A percentile compares a stretch with the other conserved stretches of the same genome.
Conservation (phyloP, 164 flowering plant genomes). For the Taxillus chinensis region DNA sequence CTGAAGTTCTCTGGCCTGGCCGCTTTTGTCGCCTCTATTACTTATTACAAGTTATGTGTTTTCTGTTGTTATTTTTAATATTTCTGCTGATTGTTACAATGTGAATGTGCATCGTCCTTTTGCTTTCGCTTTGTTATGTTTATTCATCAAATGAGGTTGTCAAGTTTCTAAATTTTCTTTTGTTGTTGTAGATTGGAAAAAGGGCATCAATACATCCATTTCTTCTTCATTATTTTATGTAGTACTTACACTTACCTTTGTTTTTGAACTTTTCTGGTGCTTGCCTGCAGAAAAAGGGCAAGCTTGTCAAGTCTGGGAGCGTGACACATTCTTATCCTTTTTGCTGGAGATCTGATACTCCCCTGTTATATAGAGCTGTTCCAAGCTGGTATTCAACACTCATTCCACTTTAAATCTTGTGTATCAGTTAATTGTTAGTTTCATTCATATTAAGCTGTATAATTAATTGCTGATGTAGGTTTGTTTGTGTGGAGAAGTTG, state of each 20-base stretch:
- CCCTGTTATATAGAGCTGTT: constrained; percentile 95
- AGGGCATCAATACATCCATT: too few relatives aligned
- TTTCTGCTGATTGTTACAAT: too few relatives aligned
- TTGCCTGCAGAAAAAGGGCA: constrained; percentile 59
- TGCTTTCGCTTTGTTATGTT: too few relatives aligned
- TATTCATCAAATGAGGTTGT: too few relatives aligned
- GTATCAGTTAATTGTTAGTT: neutral
- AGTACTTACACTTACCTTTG: neutral
- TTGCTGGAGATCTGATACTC: constrained; percentile 96
- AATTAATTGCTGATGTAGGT: constrained; percentile 32
- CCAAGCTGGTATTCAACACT: constrained; percentile 69
- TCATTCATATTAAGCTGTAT: neutral
- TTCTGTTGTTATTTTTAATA: too few relatives aligned
- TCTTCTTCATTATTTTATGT: neutral
- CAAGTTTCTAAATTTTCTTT: too few relatives aligned
- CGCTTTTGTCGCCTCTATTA: too few relatives aligned
- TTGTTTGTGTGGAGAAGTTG: constrained; percentile 71
- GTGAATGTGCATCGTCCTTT: too few relatives aligned
- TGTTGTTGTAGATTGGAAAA: too few relatives aligned
- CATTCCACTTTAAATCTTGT: neutral
- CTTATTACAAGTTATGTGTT: too few relatives aligned
- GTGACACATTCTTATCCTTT: constrained; percentile 80
- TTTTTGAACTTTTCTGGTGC: neutral
- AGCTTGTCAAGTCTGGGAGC: constrained; percentile 72
- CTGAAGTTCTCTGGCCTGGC: too few relatives aligned